Base-by-base conservation (phyloP, 2,329 filamentous ascomycete genomes). In the Paracoccidioides lutzii region DNA sequence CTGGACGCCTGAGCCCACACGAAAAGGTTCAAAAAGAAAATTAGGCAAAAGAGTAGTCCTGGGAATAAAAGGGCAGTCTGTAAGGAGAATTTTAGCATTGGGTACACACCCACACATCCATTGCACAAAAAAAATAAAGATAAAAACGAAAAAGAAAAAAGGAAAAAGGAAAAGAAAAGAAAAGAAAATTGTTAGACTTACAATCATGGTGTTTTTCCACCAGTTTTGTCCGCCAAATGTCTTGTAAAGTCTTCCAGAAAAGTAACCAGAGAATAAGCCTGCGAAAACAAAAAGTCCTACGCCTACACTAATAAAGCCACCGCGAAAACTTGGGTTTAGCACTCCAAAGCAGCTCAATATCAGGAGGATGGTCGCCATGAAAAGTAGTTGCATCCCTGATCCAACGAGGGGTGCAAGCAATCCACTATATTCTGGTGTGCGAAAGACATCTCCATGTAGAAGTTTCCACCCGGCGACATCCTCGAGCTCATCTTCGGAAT, bases 1-100 rank as follows among this genome's bases (percentile, higher is more conserved):
- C 86, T 90, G 9, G 87, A 93, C 0, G 88, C 87, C 70, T 94
- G 88, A 0, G 88, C 84, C 89, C 89, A 95, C 57, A 93, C 87
- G 66, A 94, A 94, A 8, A 94, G 76, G 68, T 95, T 94, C 57
- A 94, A 78, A 52, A 91, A 78, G 71, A 94, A 89, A 40, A 90
- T 74, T 35, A 87, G 77, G 7, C 78, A 75, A 66, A 94, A 94
- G 0, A 87, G 73, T 5, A 93, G 76, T 1, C 88, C 88, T 0
- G 89, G 89, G 66, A 94, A 87, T 3, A 94, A 77, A 8, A 84
- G 74, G 0, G 87, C 87, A 3, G 89, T 94, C 65, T 76, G 5
- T 4, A 3, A 41, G 22, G 5, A 44, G 46, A 22, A 22, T 22
- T 22, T 49, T 22, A 42, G 53, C 64, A n/a, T 28, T 37, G 14